Base-by-base conservation (phyloP, 2,329 filamentous ascomycete species). In the Talaromyces sp. region DNA sequence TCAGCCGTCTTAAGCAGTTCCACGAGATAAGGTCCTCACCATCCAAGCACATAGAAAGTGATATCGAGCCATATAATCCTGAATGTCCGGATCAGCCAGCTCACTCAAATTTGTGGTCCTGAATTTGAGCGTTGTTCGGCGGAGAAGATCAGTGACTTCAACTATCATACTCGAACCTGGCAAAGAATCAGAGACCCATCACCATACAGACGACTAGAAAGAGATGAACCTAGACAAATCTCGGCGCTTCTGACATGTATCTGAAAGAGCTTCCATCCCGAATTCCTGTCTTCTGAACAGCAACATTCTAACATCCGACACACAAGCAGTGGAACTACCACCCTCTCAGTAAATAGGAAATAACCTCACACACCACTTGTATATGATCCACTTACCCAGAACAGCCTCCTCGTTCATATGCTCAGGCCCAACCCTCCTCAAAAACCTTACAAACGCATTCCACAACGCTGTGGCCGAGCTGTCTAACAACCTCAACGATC, bases 281-380 rank as follows among this genome's bases (percentile, higher is more conserved):
- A 63, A 5, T 54, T 60, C 4, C 63, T 65, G 23, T 60, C 23
- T 66, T 16, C 66, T 61, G 18, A n/a, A 16, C 67, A 63, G 63
- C 83, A 84, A 48, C 84, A 77, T 48, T 88, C 85, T 14, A 96
- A 78, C 62, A 93, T 74, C 14, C 88, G 76, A 69, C 91, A 92
- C 0, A 90, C 84, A 67, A 93, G 82, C 5, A 79, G 76, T 42
- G 82, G 81, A 5, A 82, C 74, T 72, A 58, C 31, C 33, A 44
- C 18, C 25, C 3, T 39, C 11, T 52, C n/a, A 62, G 35, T 14
- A 6, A 12, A 12, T 7, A 57, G 16, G 33, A 16, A 8, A 1
- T 18, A 16, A 75, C n/a, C 14, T 6, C 40, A 28, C 40, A 58
- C 28, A 44, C n/a, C 7, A 44, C 40, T 62, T 64, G 28, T 40